phyloP scores from a whole-genome alignment of 2,329 filamentous ascomycete genomes.

The Stagonosporopsis tanaceti region DNA sequence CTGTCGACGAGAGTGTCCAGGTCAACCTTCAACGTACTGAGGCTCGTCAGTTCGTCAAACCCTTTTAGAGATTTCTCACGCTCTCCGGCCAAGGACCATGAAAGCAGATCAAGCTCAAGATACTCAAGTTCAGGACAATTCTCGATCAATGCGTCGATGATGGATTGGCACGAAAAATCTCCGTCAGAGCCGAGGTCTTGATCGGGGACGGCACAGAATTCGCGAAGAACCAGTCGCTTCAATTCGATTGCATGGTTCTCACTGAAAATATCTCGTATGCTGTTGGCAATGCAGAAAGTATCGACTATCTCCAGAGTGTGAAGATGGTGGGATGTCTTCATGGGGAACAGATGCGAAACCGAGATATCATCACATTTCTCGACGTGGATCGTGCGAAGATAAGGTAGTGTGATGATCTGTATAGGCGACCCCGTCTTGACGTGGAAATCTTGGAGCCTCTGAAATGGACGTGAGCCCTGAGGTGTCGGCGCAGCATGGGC shows the following conservation, averaged over 20 bases:
- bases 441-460: neutral
- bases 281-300: neutral
- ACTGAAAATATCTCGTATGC: neutral
- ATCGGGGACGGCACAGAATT: neutral
- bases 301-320: neutral
- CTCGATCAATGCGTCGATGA: neutral
- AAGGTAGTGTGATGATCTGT: neutral
- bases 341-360: neutral
- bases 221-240: neutral
- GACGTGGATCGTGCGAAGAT: neutral
- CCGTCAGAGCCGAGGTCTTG: no score
- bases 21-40: neutral
- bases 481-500: neutral
- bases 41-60: neutral
- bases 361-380: neutral
- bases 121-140: neutral
- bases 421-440: neutral
- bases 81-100: no score
- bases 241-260: neutral
- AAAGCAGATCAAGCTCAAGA: neutral
- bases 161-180: neutral
- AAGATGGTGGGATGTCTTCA: neutral
- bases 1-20: neutral
- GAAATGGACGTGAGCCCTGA: neutral
- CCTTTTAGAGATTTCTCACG: neutral